Evolutionary conservation across 805 yeast genomes (phyloP), one percentile per base, ranked within the genome.

Genomic region (Lachancea kluyveri): DNA sequence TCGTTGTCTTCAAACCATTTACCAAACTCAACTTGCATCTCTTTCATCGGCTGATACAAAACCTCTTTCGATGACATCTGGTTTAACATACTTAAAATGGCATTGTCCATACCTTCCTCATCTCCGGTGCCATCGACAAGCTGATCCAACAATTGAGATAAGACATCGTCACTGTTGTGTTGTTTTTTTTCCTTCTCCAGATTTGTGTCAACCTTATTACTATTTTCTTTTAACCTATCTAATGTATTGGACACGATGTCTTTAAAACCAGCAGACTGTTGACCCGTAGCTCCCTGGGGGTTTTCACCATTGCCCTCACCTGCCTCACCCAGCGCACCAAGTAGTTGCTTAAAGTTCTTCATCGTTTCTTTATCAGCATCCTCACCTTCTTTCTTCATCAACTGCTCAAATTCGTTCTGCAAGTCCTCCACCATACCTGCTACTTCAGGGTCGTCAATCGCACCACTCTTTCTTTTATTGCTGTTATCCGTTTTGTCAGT

Each of bases 31-130:
- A 64, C 60, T 42, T 78, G 74, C 53, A 88, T 67, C 39, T 86
- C 95, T 48, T 79, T 81, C 60, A 90, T 69, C 3, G 97, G 96
- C 45, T 81, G 94, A 51, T 84, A 88, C 22, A 90, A 66, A 13
- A 88, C 82, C 36, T 79, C 88, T 50, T 87, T 90, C 4, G 92
- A 75, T 6, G 92, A 74, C 54, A 90, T 68, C 52, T 87, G 90
- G 40, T 76, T 79, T 47, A 90, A 65, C 76, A 90, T 77, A 21
- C 82, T 85, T 28, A 85, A 59, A 37, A 74, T 72, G 16, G 79
- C 64, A 58, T 79, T 70, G 49, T 80, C 87, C 41, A 80, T 59
- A 1, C 50, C 65, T 7, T 45, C 58, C 14, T 41, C 54, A 25
- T 42, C 39, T 6, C 24, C 42, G 33, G 30, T 42, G 10, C 50